Base-by-base conservation (phyloP, 768 basidiomycete species). In the Russula emetica region DNA sequence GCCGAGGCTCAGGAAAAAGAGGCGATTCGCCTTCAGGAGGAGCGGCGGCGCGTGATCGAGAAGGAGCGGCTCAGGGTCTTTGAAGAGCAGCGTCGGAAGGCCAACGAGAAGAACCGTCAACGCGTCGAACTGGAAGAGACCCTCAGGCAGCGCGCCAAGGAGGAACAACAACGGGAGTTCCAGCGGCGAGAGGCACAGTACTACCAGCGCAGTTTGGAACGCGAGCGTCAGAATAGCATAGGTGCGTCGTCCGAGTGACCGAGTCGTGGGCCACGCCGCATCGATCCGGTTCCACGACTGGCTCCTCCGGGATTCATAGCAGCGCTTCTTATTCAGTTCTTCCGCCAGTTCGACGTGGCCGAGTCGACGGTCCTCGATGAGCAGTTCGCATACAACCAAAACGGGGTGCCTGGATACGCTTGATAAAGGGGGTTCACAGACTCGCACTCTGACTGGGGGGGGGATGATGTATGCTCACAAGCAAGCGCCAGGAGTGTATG, bases 41-140 rank as follows among this genome's bases (percentile, higher is more conserved):
- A 60, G 42, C 60, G 57, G 40, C 20, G 32, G 32, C 59, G 61
- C 2, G 26, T 50, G 62, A 54, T 50, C 38, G 62, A 58, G 61
- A 67, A 59, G 45, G 67, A 60, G 13, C 40, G 22, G 34, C 55
- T 44, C 54, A 74, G 76, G 63, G 38, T 32, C 7, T 75, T 78
- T 66, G 73, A 76, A 61, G 77, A 81, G 38, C 63, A 64, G 40
- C 63, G 63, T 3, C 63, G 59, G 47, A 79, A 58, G 74, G 67
- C 74, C 73, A 44, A 58, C 9, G 68, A 69, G 54, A 34, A 47
- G 13, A n/a, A n/a, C n/a, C 52, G 22, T 36, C 66, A 63, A 57
- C 3, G n/a, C n/a, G n/a, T n/a, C n/a, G n/a, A n/a, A n/a, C 38
- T 55, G 13, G 52, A 61, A 9, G 60, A 45, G 16, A 4, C 2